Percentiles rank a stretch among this genome's conserved stretches.
phyloP scores from a whole-genome alignment of 2,329 filamentous ascomycete genomes.

The Diplocarpon mali region DNA sequence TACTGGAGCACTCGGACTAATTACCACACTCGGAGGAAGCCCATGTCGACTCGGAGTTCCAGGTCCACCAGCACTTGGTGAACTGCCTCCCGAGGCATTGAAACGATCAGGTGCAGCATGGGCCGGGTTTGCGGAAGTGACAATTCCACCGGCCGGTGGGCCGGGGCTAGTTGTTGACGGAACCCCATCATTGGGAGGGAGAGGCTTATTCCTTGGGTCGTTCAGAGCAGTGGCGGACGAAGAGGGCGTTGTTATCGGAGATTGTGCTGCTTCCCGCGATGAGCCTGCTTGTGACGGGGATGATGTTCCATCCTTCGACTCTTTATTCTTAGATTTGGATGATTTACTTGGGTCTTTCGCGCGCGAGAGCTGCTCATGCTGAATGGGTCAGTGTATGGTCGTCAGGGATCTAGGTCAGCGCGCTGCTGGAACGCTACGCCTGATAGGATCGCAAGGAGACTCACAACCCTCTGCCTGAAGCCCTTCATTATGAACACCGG shows the following conservation, averaged over 20 bases:
- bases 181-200: slow-evolving; percentile 44
- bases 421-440: neutral
- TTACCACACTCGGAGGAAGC: slow-evolving; percentile 78
- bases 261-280: slow-evolving; percentile 45
- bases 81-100: slow-evolving; percentile 28
- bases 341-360: slow-evolving; percentile 79
- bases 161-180: slow-evolving; percentile 15
- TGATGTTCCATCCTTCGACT: slow-evolving; percentile 63
- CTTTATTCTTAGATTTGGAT: slow-evolving; percentile 59
- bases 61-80: slow-evolving; percentile 34
- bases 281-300: slow-evolving; percentile 51
- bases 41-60: slow-evolving; percentile 54
- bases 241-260: slow-evolving; percentile 63
- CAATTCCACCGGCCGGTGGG: slow-evolving; percentile 25
- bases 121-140: slow-evolving; percentile 22
- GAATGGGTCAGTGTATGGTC: slow-evolving; percentile 35
- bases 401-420: slow-evolving; percentile 7
- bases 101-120: slow-evolving; percentile 33
- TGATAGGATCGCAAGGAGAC: slow-evolving; percentile 28
- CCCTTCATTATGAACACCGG: slow-evolving; percentile 67
- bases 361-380: slow-evolving; percentile 79
- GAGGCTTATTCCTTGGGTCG: slow-evolving; percentile 74
- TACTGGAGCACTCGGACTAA: slow-evolving; percentile 89
- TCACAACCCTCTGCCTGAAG: slow-evolving; percentile 94
- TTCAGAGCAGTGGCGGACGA: slow-evolving; percentile 82